Evolutionary conservation across 805 yeast genomes (phyloP).

Genomic region (Pachysolen tannophilus): DNA sequence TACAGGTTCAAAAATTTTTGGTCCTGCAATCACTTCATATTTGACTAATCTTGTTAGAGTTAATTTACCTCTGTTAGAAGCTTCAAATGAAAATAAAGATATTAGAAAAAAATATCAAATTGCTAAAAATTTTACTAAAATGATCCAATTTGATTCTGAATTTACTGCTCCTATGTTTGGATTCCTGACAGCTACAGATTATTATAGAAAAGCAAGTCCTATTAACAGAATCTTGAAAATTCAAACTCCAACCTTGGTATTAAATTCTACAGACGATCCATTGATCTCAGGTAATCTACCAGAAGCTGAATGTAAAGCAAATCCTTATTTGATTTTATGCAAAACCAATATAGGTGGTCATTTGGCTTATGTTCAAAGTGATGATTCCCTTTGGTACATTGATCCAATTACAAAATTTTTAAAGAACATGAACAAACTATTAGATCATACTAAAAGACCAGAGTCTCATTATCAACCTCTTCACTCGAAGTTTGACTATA

Average conservation of each 20-base stretch:
- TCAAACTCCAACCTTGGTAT: slow-evolving; percentile 52
- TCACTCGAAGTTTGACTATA: not conserved
- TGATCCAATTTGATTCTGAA: slow-evolving; percentile 51
- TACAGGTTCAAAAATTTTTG: slow-evolving; percentile 32
- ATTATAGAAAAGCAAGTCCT: slow-evolving; percentile 62
- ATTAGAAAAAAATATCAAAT: slow-evolving; percentile 17
- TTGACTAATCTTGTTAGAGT: slow-evolving; percentile 36
- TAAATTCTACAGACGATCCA: slow-evolving; percentile 64
- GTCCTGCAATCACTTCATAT: slow-evolving; percentile 31
- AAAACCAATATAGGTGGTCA: slow-evolving; percentile 69
- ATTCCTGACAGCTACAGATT: slow-evolving; percentile 50
- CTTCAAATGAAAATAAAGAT: slow-evolving; percentile 23
- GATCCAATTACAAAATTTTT: slow-evolving; percentile 33
- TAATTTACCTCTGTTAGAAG: slow-evolving; percentile 27
- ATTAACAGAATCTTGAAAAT: slow-evolving; percentile 45
- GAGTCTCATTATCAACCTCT: not conserved
- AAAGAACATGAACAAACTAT: slow-evolving; percentile 26
- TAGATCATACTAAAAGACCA: too few relatives aligned
- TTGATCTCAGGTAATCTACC: slow-evolving; percentile 51
- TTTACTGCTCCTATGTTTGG: slow-evolving; percentile 61
- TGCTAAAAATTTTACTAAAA: slow-evolving; percentile 25
- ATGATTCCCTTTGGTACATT: slow-evolving; percentile 41
- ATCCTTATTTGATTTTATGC: slow-evolving; percentile 51
- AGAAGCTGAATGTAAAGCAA: slow-evolving; percentile 33
- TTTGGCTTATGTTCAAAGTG: slow-evolving; percentile 39